Percentiles rank a stretch among this genome's conserved stretches.
These are phyloP conservation scores for Nakazawaea ernobii DNA, from an alignment of 805 yeast species.

Conservation along the genomic window DNA sequence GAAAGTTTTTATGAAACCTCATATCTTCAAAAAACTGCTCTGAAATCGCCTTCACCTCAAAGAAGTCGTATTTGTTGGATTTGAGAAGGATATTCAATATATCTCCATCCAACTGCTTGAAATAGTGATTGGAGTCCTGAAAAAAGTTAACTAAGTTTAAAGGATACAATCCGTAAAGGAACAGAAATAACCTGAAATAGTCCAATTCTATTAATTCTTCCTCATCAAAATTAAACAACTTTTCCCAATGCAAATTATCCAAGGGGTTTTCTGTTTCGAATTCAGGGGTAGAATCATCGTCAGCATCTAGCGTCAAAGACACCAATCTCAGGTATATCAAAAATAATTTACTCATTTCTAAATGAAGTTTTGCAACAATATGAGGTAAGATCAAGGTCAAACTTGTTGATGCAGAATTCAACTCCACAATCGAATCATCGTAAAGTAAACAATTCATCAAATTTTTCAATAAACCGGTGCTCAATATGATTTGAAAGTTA, in stretches of 20 bases:
- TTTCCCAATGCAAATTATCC: neutral
- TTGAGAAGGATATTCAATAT: neutral
- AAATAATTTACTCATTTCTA: conserved; percentile 34
- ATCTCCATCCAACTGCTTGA: conserved; percentile 13
- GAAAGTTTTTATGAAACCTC: conserved; percentile 44
- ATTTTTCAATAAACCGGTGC: conserved; percentile 30
- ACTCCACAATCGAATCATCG: conserved; percentile 35
- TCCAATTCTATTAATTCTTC: neutral
- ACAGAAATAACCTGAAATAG: conserved; percentile 31
- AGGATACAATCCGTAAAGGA: conserved; percentile 57
- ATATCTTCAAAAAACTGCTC: conserved; percentile 27
- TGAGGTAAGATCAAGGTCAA: conserved; percentile 37
- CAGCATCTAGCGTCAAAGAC: conserved; percentile 24
- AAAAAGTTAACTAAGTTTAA: conserved; percentile 38
- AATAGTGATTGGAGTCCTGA: conserved; percentile 31
- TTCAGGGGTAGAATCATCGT: conserved; percentile 9
- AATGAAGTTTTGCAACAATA: conserved; percentile 27
- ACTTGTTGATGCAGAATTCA: conserved; percentile 29
- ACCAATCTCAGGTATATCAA: conserved; percentile 38
- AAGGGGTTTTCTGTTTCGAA: conserved; percentile 1
- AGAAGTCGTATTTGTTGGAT: conserved; percentile 22
- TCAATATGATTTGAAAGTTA: conserved; percentile 24
- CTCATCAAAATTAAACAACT: neutral
- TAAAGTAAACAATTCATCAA: conserved; percentile 32
- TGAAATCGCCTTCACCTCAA: conserved; percentile 24